Conservation (phyloP, 306 rosid genomes). For the Rosa multiflora region DNA sequence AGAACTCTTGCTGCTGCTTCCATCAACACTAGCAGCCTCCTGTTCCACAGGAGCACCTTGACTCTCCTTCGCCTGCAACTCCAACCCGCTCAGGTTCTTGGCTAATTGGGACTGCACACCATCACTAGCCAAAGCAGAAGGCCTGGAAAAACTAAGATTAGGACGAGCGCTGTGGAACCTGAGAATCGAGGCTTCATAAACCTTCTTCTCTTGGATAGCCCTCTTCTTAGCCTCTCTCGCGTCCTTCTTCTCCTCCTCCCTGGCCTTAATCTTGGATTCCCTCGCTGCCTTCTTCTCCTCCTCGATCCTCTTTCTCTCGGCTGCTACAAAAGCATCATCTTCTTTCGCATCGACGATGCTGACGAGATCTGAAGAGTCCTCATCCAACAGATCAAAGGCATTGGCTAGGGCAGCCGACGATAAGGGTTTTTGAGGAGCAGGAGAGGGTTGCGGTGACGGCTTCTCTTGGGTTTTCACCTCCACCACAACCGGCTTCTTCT, state of each 20-base stretch:
- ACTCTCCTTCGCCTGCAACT: neutral
- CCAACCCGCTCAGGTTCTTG: neutral
- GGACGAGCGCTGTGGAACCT: neutral
- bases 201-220: neutral
- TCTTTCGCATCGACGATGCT: neutral
- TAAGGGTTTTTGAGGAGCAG: neutral
- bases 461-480: neutral
- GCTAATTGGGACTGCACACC: neutral
- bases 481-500: neutral
- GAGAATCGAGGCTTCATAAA: neutral
- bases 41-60: neutral
- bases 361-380: constrained; percentile 1
- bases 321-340: neutral
- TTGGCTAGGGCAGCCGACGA: neutral
- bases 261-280: neutral
- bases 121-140: neutral
- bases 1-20: neutral
- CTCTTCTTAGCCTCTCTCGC: neutral
- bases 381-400: neutral
- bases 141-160: neutral
- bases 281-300: neutral
- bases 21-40: neutral
- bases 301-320: neutral
- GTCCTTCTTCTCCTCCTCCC: neutral
- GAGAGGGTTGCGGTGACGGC: neutral